phyloP scores from a whole-genome alignment of 106 monocot genomes.

The Dioscorea zingiberensis region DNA sequence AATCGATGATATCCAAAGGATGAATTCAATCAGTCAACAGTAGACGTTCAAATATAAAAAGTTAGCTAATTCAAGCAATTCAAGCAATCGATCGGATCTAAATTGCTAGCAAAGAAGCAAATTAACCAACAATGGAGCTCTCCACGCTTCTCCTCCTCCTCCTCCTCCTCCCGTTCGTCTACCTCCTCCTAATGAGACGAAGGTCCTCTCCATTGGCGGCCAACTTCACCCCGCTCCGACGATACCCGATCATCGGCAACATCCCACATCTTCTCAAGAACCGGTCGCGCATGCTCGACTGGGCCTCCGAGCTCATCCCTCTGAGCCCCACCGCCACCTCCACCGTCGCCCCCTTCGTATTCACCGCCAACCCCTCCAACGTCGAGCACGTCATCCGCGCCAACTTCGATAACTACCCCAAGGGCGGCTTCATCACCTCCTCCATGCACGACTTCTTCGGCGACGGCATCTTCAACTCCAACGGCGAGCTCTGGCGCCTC shows the following conservation, averaged over 20 bases:
- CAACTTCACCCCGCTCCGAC: neutral
- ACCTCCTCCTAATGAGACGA: neutral
- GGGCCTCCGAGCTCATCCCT: slow-evolving; percentile 6
- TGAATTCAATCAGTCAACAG: too few species aligned
- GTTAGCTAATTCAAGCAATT: too few species aligned
- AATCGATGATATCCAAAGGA: too few species aligned
- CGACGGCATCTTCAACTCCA: slow-evolving; percentile 14
- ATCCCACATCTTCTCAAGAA: slow-evolving; percentile 11
- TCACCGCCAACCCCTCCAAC: slow-evolving; percentile 15
- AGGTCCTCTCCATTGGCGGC: neutral
- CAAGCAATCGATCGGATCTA: too few species aligned
- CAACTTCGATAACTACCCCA: slow-evolving; percentile 6
- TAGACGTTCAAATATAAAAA: too few species aligned
- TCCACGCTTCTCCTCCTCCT: too few species aligned
- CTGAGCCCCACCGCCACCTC: slow-evolving; percentile 3
- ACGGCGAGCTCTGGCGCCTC: slow-evolving; percentile 8
- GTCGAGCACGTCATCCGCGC: slow-evolving; percentile 5
- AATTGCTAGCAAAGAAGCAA: too few species aligned
- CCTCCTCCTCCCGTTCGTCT: too few species aligned
- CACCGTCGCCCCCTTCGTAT: slow-evolving; percentile 5
- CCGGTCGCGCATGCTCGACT: slow-evolving; percentile 1
- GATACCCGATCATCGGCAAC: slow-evolving; percentile 9
- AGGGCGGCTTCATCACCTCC: neutral
- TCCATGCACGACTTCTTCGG: slow-evolving; percentile 1
- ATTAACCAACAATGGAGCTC: too few species aligned